Percentiles rank a stretch among this genome's conserved stretches.
Conservation (phyloP, 345 rosid genomes). For the Noccaea caerulescens region DNA sequence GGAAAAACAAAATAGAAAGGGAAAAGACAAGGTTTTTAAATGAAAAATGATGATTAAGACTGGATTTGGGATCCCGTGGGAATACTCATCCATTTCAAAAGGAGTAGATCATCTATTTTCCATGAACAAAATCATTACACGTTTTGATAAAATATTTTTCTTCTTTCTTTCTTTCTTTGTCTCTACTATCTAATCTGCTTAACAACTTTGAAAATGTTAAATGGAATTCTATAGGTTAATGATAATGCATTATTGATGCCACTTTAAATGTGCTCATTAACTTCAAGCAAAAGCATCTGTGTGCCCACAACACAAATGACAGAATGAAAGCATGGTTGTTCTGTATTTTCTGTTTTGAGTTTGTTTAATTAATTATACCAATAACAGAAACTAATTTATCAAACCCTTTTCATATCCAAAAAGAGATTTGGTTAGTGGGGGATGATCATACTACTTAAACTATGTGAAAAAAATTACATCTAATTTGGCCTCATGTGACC, state of each 20-base stretch:
- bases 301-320: conserved; percentile 44
- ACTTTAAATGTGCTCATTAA: conserved; percentile 37
- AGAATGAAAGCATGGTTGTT: conserved; percentile 31
- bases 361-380: conserved; percentile 7
- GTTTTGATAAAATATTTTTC: conserved; percentile 23
- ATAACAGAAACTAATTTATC: conserved; percentile 19
- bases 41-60: conserved; percentile 32
- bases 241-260: conserved; percentile 29
- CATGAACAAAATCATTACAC: conserved; percentile 45
- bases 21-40: conserved; percentile 37
- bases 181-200: conserved; percentile 34
- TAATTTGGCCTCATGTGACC: conserved; percentile 37
- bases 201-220: conserved; percentile 32
- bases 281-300: conserved; percentile 39
- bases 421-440: conserved; percentile 37
- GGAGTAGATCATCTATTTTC: conserved; percentile 31
- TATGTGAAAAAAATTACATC: conserved; percentile 36
- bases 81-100: conserved; percentile 30
- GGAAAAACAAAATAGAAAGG: background rate
- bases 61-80: conserved; percentile 40
- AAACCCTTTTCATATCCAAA: conserved; percentile 31
- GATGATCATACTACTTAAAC: conserved; percentile 30
- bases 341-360: background rate
- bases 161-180: conserved; percentile 26
- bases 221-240: conserved; percentile 18